Evolutionary conservation across 2,329 filamentous ascomycete species (phyloP), one percentile per base, ranked within the genome.

Genomic region (Pseudonectria foliicola): DNA sequence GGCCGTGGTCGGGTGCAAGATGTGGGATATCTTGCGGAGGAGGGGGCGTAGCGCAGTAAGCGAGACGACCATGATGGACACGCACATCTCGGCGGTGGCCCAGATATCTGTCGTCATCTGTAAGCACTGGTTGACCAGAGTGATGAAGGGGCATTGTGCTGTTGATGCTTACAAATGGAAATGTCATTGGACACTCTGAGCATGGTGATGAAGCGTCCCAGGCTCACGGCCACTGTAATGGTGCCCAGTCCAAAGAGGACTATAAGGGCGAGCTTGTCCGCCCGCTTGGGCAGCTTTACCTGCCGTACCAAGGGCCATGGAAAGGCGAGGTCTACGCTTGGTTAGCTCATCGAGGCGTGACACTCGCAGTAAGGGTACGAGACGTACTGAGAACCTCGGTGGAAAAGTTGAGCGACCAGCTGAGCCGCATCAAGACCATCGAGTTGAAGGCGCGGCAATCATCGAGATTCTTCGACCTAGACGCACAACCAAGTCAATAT

Each of bases 311-410:
- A 36, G 0, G 49, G 49, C 12, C 49, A 50, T 0, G 49, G 49
- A 13, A 43, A 50, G 6, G 29, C 13, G 10, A 51, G 42, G 10
- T 50, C 48, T 51, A 14, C 11, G 3, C 1, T 15, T 8, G 28
- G 3, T 24, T 13, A 12, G 10, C 24, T 10, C 7, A 7, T 11
- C 13, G 7, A 6, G 10, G 1, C 10, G 3, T n/a, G n/a, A n/a
- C n/a, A 15, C 16, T 7, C 14, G 15, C 5, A 8, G 8, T 10
- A 12, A 7, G 7, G 21, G 4, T 21, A 5, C 18, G 8, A 21
- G 3, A 35, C 44, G 6, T 29, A 50, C 49, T 52, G 21, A 51
- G 18, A 4, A 52, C 27, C 13, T 51, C 49, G 2, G 49, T 48
- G 3, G 35, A 24, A 13, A 52, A 45, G 28, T 50, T 49, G 12